Evolutionary conservation across 371 early-diverging fungal genomes (phyloP), one percentile per base, ranked within the genome.

Genomic region (Mucor ambiguus): DNA sequence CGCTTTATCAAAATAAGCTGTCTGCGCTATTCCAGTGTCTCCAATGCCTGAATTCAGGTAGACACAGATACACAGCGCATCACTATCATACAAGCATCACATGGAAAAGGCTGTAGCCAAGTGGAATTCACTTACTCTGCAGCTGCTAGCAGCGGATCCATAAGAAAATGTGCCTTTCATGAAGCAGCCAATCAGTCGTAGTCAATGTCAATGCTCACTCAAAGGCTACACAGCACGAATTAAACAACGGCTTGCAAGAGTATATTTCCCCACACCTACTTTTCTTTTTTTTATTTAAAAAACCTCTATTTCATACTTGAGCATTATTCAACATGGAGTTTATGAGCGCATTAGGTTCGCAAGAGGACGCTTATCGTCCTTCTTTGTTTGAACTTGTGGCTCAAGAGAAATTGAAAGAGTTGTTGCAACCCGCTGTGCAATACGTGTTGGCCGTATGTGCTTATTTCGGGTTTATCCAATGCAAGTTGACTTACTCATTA

Each of bases 381-480:
- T 92, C 95, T 3, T 73, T 95, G 66, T 96, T 96, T 74, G 97
- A 96, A 83, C 85, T 96, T 3, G 83, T 92, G 46, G 93, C 95
- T 20, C 92, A 93, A 77, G 90, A 89, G 61, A 91, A 93, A 71
- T 83, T 96, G 75, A 81, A 86, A 49, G 93, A 90, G 48, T 76
- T 95, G 61, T 79, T 95, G 33, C 90, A 91, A 67, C 97, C 97
- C 14, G 95, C 97, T 26, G 73, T 95, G 30, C 90, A 89, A 64
- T 95, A 95, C 72, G 76, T 91, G n/a, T 83, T 94, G 30, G 88
- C 95, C 22, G 92, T 91, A 87, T 72, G 82, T 38, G 4, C 49
- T 14, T 20, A 32, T 32, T 60, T 2, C n/a, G 30, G 2, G 30
- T 24, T 24, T 14, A 20, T 22, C 3, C 4, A 24, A 22, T 44